phyloP scores from a whole-genome alignment of 768 basidiomycete genomes.

The Suillus subalutaceus region DNA sequence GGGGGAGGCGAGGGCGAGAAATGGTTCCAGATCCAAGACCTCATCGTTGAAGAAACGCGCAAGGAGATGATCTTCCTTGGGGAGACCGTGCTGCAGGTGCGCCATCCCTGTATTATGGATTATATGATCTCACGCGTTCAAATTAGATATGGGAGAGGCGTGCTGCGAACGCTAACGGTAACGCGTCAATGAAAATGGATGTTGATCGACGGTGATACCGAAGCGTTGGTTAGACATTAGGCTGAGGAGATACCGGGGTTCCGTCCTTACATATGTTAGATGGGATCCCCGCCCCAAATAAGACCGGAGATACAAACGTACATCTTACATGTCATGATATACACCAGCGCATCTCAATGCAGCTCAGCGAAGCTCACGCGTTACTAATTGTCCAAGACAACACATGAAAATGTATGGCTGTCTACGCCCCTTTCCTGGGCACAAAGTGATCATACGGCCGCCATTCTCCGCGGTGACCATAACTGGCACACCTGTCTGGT shows the following conservation, averaged over 20 bases:
- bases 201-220: constrained; percentile 32
- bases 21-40: constrained; percentile 96
- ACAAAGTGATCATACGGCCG: background rate
- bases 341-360: constrained; percentile 8
- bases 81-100: constrained; percentile 93
- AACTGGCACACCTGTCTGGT: background rate
- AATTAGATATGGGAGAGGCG: constrained; percentile 68
- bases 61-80: constrained; percentile 98
- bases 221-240: constrained; percentile 6
- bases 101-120: constrained; percentile 13
- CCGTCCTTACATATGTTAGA: constrained; percentile 8
- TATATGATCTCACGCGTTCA: constrained; percentile 17
- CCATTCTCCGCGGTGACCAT: constrained; percentile 4
- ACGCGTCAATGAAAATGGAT: constrained; percentile 30
- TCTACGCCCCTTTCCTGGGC: background rate
- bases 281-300: constrained; percentile 1
- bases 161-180: constrained; percentile 22
- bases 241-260: constrained; percentile 33
- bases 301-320: constrained; percentile 10
- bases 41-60: constrained; percentile 94
- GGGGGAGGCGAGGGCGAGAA: constrained; percentile 84
- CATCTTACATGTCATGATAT: constrained; percentile 7
- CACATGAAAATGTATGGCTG: background rate
- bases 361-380: constrained; percentile 11
- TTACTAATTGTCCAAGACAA: constrained; percentile 1